Base-by-base conservation (phyloP, 768 basidiomycete species). In the Roridomyces roridus region DNA sequence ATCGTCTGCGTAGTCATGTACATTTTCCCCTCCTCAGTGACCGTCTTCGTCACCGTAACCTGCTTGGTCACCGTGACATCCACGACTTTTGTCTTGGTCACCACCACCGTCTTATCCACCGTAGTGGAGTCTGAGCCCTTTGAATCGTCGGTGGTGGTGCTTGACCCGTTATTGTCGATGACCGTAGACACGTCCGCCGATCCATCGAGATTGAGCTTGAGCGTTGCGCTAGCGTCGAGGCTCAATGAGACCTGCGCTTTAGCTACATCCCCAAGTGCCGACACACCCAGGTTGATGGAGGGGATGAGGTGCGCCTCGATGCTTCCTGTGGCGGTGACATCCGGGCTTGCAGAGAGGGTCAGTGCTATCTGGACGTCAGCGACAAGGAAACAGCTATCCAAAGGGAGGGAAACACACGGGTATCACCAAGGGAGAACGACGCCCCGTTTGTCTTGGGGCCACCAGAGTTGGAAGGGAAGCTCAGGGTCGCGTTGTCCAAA, bases 261-360 rank as follows among this genome's bases (percentile, higher is more conserved):
- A 4, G 70, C 76, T 10, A 62, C 48, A 24, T 70, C 70, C 12
- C 62, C 73, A 1, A 85, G 68, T 4, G 78, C 79, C 7, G 67
- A 64, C 29, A 85, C 64, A 5, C 79, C 78, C 48, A 85, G 68
- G 49, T 78, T 77, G 44, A 84, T 56, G 34, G 69, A 68, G 0
- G 83, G 84, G 53, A 80, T 82, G 31, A 85, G 66, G 63, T 85
- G 82, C 3, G 77, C 82, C 24, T 71, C 67, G 24, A 84, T 55
- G 3, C 66, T 73, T 12, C 78, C 80, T 2, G 75, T 76, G 12
- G 77, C 73, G 8, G 69, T 69, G n/a, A 74, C 73, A 18, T 68
- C 71, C 3, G 80, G 77, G 52, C 67, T 70, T 4, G 74, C 76
- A 7, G 75, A 72, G 20, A 83, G 67, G 56, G 72, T 70, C n/a